Percentiles rank a stretch among this genome's conserved stretches.
Conservation (phyloP, 192 early-diverging fungal species). For the Geranomyces variabilis region DNA sequence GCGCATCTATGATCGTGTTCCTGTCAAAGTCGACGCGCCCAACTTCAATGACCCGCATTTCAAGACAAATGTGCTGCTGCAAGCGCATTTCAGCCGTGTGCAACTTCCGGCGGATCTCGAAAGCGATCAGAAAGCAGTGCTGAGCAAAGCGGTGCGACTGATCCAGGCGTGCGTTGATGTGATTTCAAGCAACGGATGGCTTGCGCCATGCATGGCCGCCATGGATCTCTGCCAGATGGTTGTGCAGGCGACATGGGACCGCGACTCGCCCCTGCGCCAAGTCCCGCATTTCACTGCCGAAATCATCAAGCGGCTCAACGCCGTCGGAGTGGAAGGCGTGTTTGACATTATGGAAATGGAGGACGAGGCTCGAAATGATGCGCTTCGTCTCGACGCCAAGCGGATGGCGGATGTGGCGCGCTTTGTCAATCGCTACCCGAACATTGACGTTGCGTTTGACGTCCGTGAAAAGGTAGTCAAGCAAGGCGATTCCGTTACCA, state of each 20-base stretch:
- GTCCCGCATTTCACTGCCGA: slow-evolving; percentile 81
- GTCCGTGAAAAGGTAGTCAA: slow-evolving; percentile 63
- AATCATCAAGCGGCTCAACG: slow-evolving; percentile 72
- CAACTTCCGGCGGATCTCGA: slow-evolving; percentile 89
- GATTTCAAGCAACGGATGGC: slow-evolving; percentile 88
- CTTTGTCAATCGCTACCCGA: slow-evolving; percentile 93
- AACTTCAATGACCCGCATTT: slow-evolving; percentile 88
- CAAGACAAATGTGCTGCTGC: slow-evolving; percentile 91
- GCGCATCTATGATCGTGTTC: slow-evolving; percentile 80
- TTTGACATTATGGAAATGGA: slow-evolving; percentile 96
- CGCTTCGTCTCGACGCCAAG: slow-evolving; percentile 65
- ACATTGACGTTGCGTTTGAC: slow-evolving; percentile 79
- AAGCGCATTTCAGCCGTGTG: slow-evolving; percentile 92
- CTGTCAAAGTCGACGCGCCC: slow-evolving; percentile 69
- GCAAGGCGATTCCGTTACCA: slow-evolving; percentile 62
- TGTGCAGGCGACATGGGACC: slow-evolving; percentile 97
- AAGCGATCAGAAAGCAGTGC: slow-evolving; percentile 80
- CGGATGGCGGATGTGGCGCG: slow-evolving; percentile 79
- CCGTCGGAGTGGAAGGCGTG: slow-evolving; percentile 76
- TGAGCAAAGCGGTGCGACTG: slow-evolving; percentile 74
- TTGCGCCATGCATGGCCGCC: slow-evolving; percentile 82
- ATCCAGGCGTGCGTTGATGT: slow-evolving; percentile 95
- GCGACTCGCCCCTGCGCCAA: slow-evolving; percentile 88
- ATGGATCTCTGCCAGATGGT: slow-evolving; percentile 99
- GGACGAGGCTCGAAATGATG: slow-evolving; percentile 73